A percentile compares a stretch with the other conserved stretches of the same genome.
Evolutionary conservation across 257 asterid species (phyloP).

Genomic region (Paraleonurus japonicus): DNA sequence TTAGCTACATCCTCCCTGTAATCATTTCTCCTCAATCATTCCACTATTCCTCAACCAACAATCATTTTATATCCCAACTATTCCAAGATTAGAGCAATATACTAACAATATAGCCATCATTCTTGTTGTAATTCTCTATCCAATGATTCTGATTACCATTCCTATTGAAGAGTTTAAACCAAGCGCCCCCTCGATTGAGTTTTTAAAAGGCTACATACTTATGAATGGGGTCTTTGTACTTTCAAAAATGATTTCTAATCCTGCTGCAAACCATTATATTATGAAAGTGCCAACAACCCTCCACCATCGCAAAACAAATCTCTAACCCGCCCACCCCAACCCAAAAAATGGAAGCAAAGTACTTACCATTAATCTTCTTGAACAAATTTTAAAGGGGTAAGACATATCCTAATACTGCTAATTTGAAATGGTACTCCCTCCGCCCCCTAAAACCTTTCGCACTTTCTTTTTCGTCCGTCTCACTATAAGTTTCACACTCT

Average conservation of each 20-base stretch:
- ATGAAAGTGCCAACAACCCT: neutral
- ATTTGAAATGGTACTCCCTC: neutral
- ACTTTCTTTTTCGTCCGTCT: no score
- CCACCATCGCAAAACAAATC: neutral
- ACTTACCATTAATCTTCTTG: neutral
- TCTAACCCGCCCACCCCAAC: neutral
- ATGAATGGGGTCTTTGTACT: neutral
- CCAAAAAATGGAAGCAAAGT: neutral
- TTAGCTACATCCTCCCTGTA: neutral
- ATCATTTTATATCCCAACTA: neutral
- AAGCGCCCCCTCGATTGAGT: neutral
- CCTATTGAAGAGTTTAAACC: neutral
- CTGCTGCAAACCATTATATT: neutral
- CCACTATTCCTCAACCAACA: neutral
- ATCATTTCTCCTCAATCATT: no score
- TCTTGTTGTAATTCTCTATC: no score
- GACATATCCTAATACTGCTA: neutral
- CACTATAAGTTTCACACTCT: no score
- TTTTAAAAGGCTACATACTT: neutral
- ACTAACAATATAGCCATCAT: no score
- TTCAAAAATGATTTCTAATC: neutral
- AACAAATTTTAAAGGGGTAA: neutral
- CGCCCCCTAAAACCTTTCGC: no score
- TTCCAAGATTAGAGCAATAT: neutral
- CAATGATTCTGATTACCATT: neutral